Evolutionary conservation across 2,329 filamentous ascomycete genomes (phyloP).

Genomic region (Aspergillus costaricaensis): DNA sequence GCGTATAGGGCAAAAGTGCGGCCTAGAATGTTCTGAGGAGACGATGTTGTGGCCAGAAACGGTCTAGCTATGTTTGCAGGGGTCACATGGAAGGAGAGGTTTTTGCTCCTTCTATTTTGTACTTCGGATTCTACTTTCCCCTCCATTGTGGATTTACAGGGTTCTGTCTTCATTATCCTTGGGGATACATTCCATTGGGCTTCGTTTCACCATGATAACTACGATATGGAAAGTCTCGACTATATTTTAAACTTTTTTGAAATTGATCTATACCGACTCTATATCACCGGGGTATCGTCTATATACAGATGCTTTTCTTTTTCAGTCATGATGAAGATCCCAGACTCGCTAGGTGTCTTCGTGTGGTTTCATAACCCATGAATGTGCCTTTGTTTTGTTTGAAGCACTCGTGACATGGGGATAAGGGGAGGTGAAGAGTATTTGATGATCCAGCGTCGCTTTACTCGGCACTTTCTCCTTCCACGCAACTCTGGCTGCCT

Average conservation of each 20-base stretch:
- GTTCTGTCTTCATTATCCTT: background rate
- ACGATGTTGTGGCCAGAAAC: background rate
- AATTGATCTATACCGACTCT: conserved; percentile 3
- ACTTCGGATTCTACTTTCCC: background rate
- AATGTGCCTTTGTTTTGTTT: background rate
- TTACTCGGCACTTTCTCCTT: conserved; percentile 6
- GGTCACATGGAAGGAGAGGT: background rate
- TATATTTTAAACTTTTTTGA: conserved; percentile 10
- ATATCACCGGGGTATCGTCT: conserved; percentile 12
- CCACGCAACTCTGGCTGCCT: conserved; percentile 15
- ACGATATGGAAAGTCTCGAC: background rate
- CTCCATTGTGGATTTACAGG: background rate
- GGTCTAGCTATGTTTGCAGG: background rate
- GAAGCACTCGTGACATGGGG: background rate
- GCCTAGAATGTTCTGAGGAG: background rate
- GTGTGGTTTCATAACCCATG: background rate
- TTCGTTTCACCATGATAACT: background rate
- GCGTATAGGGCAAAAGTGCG: background rate
- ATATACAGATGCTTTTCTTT: conserved; percentile 10
- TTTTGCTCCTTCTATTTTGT: background rate
- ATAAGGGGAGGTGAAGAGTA: background rate
- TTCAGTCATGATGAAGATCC: background rate
- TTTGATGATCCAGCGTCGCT: conserved; percentile 3
- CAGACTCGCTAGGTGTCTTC: background rate
- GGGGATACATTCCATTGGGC: background rate